Base-by-base conservation (phyloP, 2,329 filamentous ascomycete species). In the Cladosporium sp. region DNA sequence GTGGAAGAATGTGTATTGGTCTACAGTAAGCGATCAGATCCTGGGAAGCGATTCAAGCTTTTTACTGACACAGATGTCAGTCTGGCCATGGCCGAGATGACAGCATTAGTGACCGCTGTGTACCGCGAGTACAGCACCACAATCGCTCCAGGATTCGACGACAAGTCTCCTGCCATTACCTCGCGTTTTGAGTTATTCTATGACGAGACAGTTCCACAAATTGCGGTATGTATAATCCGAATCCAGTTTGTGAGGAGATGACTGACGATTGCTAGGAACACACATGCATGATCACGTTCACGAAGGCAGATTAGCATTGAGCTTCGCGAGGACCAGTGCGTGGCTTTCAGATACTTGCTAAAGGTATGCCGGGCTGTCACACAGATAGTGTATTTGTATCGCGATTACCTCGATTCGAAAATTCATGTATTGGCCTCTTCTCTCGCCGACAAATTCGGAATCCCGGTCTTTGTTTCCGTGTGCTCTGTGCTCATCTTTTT, bases 51-150 rank as follows among this genome's bases (percentile, higher is more conserved):
- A 7, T 12, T 17, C 4, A 10, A 34, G 22, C 7, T 9, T 9
- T 0, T 17, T 17, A 40, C 49, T 52, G 17, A 52, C 35, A 40
- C 0, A 3, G 12, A 40, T 52, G 68, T 22, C 47, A 77, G 74
- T 64, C 66, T 80, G 8, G 78, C 78, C 2, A 78, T 79, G 72
- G 76, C 76, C 12, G 78, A 80, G 62, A 80, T 81, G 77, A 77
- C 74, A 1, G 77, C 75, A 1, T 63, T 81, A 7, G 64, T 76
- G 1, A 72, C 77, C 3, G 74, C 75, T 1, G 60, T 81, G 4
- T 80, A 81, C 64, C 65, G 74, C 50, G 68, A 64, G 25, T 81
- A 79, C 61, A 67, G 48, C 3, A 79, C 77, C 1, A 61, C 58
- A 19, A 62, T 72, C 37, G 59, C 61, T 19, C 53, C 61, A 25